Evolutionary conservation across 257 asterid species (phyloP), one percentile per base, ranked within the genome.

Genomic region (Perilla frutescens): DNA sequence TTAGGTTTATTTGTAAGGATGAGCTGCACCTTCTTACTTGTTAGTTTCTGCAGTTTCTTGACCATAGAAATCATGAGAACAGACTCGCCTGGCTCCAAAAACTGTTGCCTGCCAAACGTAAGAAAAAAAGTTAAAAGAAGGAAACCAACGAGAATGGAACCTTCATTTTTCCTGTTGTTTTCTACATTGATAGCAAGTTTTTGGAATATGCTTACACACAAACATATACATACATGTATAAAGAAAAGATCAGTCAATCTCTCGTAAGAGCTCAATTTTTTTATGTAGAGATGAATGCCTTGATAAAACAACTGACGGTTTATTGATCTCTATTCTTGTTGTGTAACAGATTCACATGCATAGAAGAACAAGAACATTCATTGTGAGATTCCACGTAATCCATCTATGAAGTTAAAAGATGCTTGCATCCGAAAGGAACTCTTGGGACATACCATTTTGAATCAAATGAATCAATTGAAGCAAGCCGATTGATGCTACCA

Each of bases 381-480:
- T 39, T 43, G 48, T 43, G 48, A 32, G 10, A 58, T 11, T 34
- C 34, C 4, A 58, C 2, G 6, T 50, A 15, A 55, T 7, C 8
- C 69, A 43, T 63, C 7, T 44, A 11, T 9, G 43, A 64, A 12
- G 39, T 34, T 14, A 62, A 62, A 40, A 2, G 55, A 62, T 41
- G 12, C n/a, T 50, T 65, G 13, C 61, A 34, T 36, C 12, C 6
- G 13, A 4, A 13, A 8, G 61, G 72, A 26, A 72, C 32, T 60
- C 14, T 4, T 2, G 11, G 44, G 8, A 45, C 85, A 62, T 72
- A 92, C 99, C 99, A 95, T 87, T 92, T 92, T 51, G 99, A 95
- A 72, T 95, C 99, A n/a, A 92, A 95, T 50, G 99, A 95, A 78
- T 95, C 99, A 10, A 95, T 95, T 7, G 99, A 95, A 58, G 99